Conservation (phyloP, 2,329 filamentous ascomycete genomes). For the Hansfordia pulvinata region DNA sequence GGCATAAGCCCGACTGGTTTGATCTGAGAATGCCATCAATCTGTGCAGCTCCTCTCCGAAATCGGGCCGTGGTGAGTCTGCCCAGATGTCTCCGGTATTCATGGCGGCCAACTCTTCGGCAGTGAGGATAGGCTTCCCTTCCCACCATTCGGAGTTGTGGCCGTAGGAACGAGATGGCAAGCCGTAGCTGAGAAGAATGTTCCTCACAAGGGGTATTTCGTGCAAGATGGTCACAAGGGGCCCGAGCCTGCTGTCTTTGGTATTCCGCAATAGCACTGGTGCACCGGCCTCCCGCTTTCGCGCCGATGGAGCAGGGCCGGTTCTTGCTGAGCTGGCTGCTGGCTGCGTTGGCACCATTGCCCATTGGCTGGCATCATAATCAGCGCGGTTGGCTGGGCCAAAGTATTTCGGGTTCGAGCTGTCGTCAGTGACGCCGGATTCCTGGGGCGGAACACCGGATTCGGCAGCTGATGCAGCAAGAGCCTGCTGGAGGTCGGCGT, state of each 20-base stretch:
- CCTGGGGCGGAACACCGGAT: slow-evolving; percentile 34
- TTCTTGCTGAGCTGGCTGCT: slow-evolving; percentile 13
- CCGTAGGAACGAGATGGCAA: slow-evolving; percentile 33
- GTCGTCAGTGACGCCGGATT: slow-evolving; percentile 32
- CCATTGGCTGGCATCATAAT: slow-evolving; percentile 44
- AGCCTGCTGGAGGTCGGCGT: slow-evolving; percentile 42
- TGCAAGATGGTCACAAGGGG: slow-evolving; percentile 45
- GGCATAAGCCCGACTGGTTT: slow-evolving; percentile 45
- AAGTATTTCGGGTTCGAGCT: slow-evolving; percentile 32
- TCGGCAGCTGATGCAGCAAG: slow-evolving; percentile 40
- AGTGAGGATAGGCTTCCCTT: slow-evolving; percentile 34
- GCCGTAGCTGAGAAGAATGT: slow-evolving; percentile 34
- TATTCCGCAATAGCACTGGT: slow-evolving; percentile 36
- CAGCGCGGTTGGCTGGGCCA: slow-evolving; percentile 41
- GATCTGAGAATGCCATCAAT: slow-evolving; percentile 48
- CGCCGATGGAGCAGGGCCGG: slow-evolving; percentile 25
- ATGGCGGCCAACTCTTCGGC: slow-evolving; percentile 21
- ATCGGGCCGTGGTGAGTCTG: slow-evolving; percentile 18
- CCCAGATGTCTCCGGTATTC: slow-evolving; percentile 17
- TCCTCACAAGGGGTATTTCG: slow-evolving; percentile 43
- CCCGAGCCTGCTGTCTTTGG: slow-evolving; percentile 29
- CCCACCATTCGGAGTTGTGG: slow-evolving; percentile 47
- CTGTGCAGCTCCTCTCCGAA: slow-evolving; percentile 44
- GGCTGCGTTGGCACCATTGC: slow-evolving; percentile 35
- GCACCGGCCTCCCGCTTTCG: slow-evolving; percentile 26